Evolutionary conservation across 805 yeast genomes (phyloP), one percentile per base, ranked within the genome.

Genomic region (Ogataea thermomethanolica): DNA sequence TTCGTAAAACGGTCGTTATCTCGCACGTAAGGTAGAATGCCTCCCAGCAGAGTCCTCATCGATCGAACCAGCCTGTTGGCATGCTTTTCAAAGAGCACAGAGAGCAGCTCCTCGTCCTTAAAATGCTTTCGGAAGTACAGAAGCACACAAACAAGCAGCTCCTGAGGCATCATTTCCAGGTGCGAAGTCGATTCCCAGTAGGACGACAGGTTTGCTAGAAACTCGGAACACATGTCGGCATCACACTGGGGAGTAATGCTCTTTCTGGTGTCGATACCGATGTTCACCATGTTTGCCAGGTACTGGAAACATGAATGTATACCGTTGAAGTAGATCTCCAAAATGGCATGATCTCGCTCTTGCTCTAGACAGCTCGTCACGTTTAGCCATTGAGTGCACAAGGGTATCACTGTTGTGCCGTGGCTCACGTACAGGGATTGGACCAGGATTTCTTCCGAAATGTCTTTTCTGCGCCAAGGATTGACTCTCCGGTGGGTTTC

Each of bases 261-360:
- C 8, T 37, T 38, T 11, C 33, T 36, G 20, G 29, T 20, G 12
- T 41, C 40, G 3, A 43, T 34, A 15, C 38, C 20, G 7, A 39
- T 32, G 27, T 36, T 41, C 17, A 50, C 46, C 11, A 49, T 41
- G 24, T 53, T 53, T 22, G 38, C 42, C 30, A 53, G 32, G 25
- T 41, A 46, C 34, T 53, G 51, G 27, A 46, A 50, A 26, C 48
- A 45, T 4, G 55, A 39, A 3, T 39, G 22, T 2, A 48, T 21
- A 1, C 41, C 26, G 5, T 43, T 46, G 17, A 34, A 10, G 29
- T 46, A 46, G 5, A 43, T 11, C 8, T 35, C 35, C 4, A 39
- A 14, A 9, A 15, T 25, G 13, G 40, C 25, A 5, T 29, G 21
- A 8, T 22, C 7, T 3, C 24, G 13, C 8, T 29, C 28, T 8